Conservation (phyloP, 2,329 filamentous ascomycete species). For the Pestalotiopsis sp. region DNA sequence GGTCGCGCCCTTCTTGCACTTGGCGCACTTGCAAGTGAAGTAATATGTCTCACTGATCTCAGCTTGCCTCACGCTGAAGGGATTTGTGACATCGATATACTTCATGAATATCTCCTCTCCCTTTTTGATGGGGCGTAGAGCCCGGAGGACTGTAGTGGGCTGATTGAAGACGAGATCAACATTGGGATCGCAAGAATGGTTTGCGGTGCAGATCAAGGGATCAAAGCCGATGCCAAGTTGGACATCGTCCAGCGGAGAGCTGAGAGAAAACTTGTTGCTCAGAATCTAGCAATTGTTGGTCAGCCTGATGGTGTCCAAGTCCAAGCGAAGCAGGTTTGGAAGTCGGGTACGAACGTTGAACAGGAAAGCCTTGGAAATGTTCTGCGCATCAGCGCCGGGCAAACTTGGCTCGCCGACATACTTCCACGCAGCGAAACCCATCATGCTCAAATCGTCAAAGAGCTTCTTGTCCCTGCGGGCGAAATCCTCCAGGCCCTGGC, state of each 20-base stretch:
- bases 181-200: slow-evolving; percentile 57
- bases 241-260: slow-evolving; percentile 24
- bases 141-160: slow-evolving; percentile 41
- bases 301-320: slow-evolving; percentile 1
- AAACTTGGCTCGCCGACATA: slow-evolving; percentile 23
- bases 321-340: neutral
- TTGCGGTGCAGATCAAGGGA: slow-evolving; percentile 33
- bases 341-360: slow-evolving; percentile 24
- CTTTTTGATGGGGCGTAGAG: slow-evolving; percentile 45
- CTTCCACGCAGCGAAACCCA: slow-evolving; percentile 24
- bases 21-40: slow-evolving; percentile 50
- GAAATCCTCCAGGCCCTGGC: slow-evolving; percentile 18
- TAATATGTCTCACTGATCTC: slow-evolving; percentile 47
- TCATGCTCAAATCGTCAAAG: slow-evolving; percentile 23
- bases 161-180: slow-evolving; percentile 50
- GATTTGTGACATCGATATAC: slow-evolving; percentile 49
- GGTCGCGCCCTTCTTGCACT: slow-evolving; percentile 43
- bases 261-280: slow-evolving; percentile 20
- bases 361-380: slow-evolving; percentile 20
- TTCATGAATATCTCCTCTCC: slow-evolving; percentile 53
- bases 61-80: slow-evolving; percentile 43
- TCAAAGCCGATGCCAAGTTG: slow-evolving; percentile 27
- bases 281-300: slow-evolving; percentile 21
- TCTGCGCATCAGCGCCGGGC: slow-evolving; percentile 17
- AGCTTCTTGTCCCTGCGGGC: slow-evolving; percentile 20